Evolutionary conservation across 257 asterid species (phyloP), one percentile per base, ranked within the genome.

Genomic region (Ligustrum vulgare): DNA sequence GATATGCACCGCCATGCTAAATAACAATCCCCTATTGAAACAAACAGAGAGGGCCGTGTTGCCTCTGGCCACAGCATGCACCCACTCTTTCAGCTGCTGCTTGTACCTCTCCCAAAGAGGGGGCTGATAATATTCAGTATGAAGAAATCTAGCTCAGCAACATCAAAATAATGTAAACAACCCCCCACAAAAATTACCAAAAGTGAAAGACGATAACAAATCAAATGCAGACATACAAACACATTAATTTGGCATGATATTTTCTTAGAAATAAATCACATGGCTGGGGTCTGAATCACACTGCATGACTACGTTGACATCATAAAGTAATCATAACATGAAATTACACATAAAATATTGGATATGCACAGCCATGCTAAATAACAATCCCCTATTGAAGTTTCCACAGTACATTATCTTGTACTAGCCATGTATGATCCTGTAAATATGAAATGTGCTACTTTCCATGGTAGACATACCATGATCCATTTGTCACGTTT

Each of bases 41-140:
- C 86, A 87, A 67, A 70, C 79, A 72, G 91, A 72, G 54, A 82
- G 71, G 74, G 83, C 84, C 80, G 77, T 76, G 68, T 71, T 81
- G 74, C 84, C 82, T 83, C 85, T 89, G 75, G 91, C 81, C 83
- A 76, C 85, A 60, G 84, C 77, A 51, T 73, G 88, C 84, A 91
- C 99, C 97, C 98, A 96, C 77, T 88, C 93, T 81, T 86, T 91
- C 82, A 90, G 82, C 86, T 91, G 97, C 75, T 86, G 89, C 81
- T 89, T 93, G 84, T 96, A 93, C 85, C 84, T 86, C 81, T 85
- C 89, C 99, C 99, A 96, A 49, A 90, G 89, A 47, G 99, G 99
- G 37, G 97, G 95, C 99, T 96, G 97, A 70, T 34, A 49, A 78
- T 76, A 75, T 28, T 72, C 66, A 75, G 67, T 33, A 79, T 4